Percentiles rank a stretch among this genome's conserved stretches.
Evolutionary conservation across 1,284 basidiomycete species (phyloP).

Genomic region (Naganishia sp.): DNA sequence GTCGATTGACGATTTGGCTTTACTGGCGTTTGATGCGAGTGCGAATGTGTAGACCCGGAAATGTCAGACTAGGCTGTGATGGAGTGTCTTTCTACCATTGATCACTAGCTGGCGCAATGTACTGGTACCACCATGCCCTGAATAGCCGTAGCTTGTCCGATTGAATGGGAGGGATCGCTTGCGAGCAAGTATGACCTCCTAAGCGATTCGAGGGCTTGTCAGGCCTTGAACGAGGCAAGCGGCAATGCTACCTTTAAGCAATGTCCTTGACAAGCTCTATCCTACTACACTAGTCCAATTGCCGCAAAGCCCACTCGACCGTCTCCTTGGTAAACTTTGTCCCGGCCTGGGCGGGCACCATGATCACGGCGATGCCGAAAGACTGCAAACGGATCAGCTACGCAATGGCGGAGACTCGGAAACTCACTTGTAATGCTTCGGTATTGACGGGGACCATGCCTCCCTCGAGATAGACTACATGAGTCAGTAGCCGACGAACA

Average conservation of each 20-base stretch:
- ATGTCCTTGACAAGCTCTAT: no score
- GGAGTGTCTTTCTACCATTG: neutral
- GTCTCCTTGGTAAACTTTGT: constrained; percentile 44
- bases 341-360: constrained; percentile 39
- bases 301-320: constrained; percentile 50
- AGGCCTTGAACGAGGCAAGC: no score
- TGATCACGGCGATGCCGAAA: constrained; percentile 43
- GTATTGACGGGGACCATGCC: constrained; percentile 66
- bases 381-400: constrained; percentile 35
- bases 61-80: no score
- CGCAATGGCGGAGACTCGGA: neutral
- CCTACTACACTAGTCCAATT: constrained; percentile 1
- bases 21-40: neutral
- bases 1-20: constrained; percentile 25
- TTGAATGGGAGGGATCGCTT: no score
- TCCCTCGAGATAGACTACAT: constrained; percentile 74
- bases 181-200: no score
- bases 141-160: no score
- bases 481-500: constrained; percentile 61
- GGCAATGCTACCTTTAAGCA: no score
- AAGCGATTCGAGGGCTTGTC: no score
- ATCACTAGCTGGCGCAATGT: no score
- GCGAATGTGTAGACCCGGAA: no score
- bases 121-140: no score
- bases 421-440: constrained; percentile 63